Conservation (phyloP, 345 rosid genomes). For the Sisymbrium irio region DNA sequence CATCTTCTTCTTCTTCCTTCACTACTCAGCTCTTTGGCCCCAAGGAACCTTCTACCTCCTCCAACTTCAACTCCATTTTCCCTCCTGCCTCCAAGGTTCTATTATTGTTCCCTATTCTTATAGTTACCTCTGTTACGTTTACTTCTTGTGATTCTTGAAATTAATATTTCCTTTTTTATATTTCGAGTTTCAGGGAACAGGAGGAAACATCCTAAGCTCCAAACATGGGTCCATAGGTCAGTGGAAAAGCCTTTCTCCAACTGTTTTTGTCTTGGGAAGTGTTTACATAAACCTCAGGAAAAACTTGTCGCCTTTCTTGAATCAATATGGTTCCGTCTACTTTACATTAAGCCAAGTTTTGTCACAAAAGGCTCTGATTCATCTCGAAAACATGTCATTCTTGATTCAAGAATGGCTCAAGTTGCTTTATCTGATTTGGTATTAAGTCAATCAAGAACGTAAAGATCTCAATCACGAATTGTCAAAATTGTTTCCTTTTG, state of each 20-base stretch:
- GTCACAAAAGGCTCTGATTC: background rate
- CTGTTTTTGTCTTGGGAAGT: background rate
- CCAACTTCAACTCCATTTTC: slow-evolving; percentile 61
- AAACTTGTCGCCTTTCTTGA: background rate
- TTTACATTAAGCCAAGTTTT: background rate
- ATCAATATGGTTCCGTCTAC: background rate
- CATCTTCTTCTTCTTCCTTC: slow-evolving; percentile 51
- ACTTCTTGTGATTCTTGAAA: slow-evolving; percentile 7
- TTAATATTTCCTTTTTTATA: background rate
- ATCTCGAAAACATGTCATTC: background rate
- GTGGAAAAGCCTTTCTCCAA: slow-evolving; percentile 11
- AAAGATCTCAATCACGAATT: slow-evolving; percentile 7
- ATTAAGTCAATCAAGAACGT: background rate
- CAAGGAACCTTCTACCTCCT: slow-evolving; percentile 56
- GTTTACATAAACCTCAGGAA: background rate
- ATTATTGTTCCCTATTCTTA: background rate
- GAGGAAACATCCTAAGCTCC: slow-evolving; percentile 45
- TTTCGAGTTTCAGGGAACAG: slow-evolving; percentile 40
- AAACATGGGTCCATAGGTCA: slow-evolving; percentile 52
- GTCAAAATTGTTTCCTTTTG: background rate
- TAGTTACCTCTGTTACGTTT: background rate
- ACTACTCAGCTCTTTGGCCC: slow-evolving; percentile 65
- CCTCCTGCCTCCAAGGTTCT: slow-evolving; percentile 57
- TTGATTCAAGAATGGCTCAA: background rate
- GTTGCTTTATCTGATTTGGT: background rate